Percentiles rank a stretch among this genome's conserved stretches.
Conservation (phyloP, 2,329 filamentous ascomycete genomes). For the Coniochaeta hoffmannii region DNA sequence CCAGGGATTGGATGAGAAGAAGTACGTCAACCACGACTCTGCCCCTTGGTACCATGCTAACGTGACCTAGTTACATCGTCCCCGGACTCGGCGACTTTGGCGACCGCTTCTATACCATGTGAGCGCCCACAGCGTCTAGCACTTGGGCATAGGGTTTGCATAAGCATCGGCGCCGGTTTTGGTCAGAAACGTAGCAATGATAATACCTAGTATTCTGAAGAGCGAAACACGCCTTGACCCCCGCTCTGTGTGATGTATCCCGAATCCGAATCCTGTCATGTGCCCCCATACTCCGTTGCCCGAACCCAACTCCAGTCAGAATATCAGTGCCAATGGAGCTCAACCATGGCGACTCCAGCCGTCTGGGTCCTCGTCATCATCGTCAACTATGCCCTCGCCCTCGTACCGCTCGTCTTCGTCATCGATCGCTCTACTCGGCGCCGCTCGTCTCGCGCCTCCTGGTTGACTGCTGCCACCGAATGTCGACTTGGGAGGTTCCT, state of each 20-base stretch:
- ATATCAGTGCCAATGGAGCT: neutral
- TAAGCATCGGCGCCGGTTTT: neutral
- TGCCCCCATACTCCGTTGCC: neutral
- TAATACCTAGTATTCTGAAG: neutral
- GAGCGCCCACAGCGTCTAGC: neutral
- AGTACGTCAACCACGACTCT: constrained; percentile 42
- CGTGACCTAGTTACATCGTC: constrained; percentile 71
- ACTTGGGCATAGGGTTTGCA: neutral
- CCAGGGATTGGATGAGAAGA: constrained; percentile 89
- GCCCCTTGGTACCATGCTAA: constrained; percentile 24
- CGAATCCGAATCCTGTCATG: neutral
- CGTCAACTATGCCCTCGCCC: constrained; percentile 43
- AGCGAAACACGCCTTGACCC: neutral
- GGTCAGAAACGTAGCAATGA: neutral
- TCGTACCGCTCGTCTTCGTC: constrained; percentile 46
- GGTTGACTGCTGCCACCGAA: constrained; percentile 12
- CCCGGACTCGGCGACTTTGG: constrained; percentile 93
- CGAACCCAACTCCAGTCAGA: neutral
- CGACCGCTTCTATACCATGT: constrained; percentile 92
- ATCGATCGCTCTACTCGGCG: constrained; percentile 27
- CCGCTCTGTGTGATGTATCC: neutral
- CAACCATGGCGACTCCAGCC: neutral
- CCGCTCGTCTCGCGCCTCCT: constrained; percentile 9
- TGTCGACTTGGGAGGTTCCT: constrained; percentile 1
- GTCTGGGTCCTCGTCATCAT: constrained; percentile 47